phyloP scores from a whole-genome alignment of 164 flowering plant species.

The Piper betle region DNA sequence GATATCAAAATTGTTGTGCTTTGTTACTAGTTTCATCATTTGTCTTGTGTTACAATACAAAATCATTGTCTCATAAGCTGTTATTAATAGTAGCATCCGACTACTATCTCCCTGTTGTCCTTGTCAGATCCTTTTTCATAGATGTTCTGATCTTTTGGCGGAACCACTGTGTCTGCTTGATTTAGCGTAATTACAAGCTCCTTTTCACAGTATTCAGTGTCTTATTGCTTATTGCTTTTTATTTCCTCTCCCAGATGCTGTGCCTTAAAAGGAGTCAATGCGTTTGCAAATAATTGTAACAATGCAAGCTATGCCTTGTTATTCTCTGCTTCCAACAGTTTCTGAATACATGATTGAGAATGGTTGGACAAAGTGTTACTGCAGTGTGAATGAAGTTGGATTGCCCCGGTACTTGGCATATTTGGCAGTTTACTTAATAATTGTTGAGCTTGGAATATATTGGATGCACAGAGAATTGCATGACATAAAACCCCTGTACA shows the following conservation, averaged over 20 bases:
- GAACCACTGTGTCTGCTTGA: background rate
- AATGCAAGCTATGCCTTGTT: slow-evolving; percentile 98
- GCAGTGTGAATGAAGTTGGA: slow-evolving; percentile 63
- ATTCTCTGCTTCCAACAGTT: slow-evolving; percentile 56
- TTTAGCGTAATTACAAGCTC: background rate
- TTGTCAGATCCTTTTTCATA: background rate
- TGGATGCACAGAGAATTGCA: slow-evolving; percentile 96
- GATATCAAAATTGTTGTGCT: too few relatives aligned
- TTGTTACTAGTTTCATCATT: too few relatives aligned
- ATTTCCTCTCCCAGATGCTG: slow-evolving; percentile 37
- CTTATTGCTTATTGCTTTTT: background rate
- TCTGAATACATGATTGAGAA: slow-evolving; percentile 81
- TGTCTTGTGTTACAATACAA: too few relatives aligned
- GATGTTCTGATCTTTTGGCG: background rate
- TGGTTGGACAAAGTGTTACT: slow-evolving; percentile 79
- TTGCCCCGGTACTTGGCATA: slow-evolving; percentile 38
- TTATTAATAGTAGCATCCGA: too few relatives aligned
- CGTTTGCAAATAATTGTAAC: slow-evolving; percentile 72
- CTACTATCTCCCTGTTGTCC: background rate
- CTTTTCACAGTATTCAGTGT: background rate
- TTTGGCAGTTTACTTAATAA: slow-evolving; percentile 35
- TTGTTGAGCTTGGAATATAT: slow-evolving; percentile 87
- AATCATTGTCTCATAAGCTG: too few relatives aligned
- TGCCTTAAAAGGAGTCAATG: slow-evolving; percentile 80
- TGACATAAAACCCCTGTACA: slow-evolving; percentile 90